These are phyloP conservation scores for Macrocybe gigantea DNA, from an alignment of 768 basidiomycete genomes.

Conservation along the genomic window DNA sequence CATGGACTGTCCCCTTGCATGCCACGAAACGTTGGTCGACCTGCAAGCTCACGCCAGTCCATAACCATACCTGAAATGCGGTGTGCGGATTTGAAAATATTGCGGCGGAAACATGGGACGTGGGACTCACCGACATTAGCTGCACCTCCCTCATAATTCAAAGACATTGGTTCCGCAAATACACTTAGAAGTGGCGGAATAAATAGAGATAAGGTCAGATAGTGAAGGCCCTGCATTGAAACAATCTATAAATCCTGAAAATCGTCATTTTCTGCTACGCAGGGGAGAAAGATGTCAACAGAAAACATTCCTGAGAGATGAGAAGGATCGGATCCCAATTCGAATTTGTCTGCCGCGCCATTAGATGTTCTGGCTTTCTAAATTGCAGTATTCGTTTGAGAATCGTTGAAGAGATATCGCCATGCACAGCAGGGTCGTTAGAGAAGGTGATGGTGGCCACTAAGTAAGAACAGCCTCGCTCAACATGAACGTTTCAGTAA, in stretches of 20 bases:
- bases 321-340: slow-evolving; percentile 91
- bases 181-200: slow-evolving; percentile 72
- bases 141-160: slow-evolving; percentile 73
- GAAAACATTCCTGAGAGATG: slow-evolving; percentile 65
- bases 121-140: slow-evolving; percentile 62
- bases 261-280: background rate
- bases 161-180: slow-evolving; percentile 68
- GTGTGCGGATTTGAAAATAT: background rate
- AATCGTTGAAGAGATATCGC: background rate
- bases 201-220: slow-evolving; percentile 80
- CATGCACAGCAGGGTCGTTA: slow-evolving; percentile 4
- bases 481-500: too few species aligned
- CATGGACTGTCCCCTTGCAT: slow-evolving; percentile 60
- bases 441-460: too few species aligned
- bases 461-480: too few species aligned
- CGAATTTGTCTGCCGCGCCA: slow-evolving; percentile 28
- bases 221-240: slow-evolving; percentile 89
- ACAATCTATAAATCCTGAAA: slow-evolving; percentile 62
- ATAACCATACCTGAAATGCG: slow-evolving; percentile 70
- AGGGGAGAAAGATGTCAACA: background rate
- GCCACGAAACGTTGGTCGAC: slow-evolving; percentile 67
- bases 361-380: slow-evolving; percentile 5
- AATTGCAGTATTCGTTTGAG: background rate
- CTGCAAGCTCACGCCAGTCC: slow-evolving; percentile 97
- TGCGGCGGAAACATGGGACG: background rate